Evolutionary conservation across 164 flowering plant genomes (phyloP).

Genomic region (Macadamia tetraphylla): DNA sequence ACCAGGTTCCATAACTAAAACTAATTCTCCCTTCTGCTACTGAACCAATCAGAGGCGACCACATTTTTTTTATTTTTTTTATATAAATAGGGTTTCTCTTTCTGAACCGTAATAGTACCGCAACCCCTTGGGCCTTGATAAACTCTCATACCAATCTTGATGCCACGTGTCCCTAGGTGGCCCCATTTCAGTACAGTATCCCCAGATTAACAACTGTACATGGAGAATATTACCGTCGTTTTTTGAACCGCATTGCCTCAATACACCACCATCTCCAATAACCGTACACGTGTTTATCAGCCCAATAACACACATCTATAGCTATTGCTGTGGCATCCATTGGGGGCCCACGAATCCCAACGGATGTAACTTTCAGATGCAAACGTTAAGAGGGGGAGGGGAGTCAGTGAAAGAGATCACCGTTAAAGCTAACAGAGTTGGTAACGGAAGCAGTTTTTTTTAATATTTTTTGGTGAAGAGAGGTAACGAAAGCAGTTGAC

Average conservation of each 20-base stretch:
- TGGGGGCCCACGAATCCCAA: too few relatives aligned
- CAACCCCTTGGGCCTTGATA: background rate
- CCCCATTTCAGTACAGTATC: slow-evolving; percentile 7
- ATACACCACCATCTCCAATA: background rate
- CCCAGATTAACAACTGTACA: background rate
- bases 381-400: too few relatives aligned
- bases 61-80: too few relatives aligned
- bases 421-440: slow-evolving; percentile 7
- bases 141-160: background rate
- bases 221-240: too few relatives aligned
- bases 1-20: background rate
- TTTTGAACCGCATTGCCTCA: background rate
- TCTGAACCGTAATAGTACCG: slow-evolving; percentile 5
- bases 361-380: too few relatives aligned
- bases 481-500: too few relatives aligned
- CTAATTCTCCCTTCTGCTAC: background rate
- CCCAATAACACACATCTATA: too few relatives aligned
- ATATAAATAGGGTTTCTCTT: background rate
- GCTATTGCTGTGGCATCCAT: too few relatives aligned
- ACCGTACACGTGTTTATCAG: background rate
- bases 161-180: background rate
- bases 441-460: too few relatives aligned
- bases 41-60: too few relatives aligned
- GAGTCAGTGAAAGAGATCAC: background rate
- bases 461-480: too few relatives aligned